phyloP scores from a whole-genome alignment of 257 asterid genomes.

The Przewalskia tangutica region DNA sequence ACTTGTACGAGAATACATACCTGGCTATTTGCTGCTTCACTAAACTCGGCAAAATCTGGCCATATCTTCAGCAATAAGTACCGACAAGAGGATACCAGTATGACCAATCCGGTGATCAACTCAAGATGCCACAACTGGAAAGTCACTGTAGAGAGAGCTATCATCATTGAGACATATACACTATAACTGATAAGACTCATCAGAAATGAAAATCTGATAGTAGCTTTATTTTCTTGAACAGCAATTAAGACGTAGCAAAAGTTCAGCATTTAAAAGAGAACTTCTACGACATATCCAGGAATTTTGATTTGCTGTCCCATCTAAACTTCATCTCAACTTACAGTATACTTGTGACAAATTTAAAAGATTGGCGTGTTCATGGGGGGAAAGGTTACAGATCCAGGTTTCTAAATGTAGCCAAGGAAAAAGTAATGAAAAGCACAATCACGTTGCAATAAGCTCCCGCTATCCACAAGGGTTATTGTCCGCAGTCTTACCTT shows the following conservation, averaged over 20 bases:
- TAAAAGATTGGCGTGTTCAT: background rate
- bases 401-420: background rate
- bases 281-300: background rate
- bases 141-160: slow-evolving; percentile 37
- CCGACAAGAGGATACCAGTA: slow-evolving; percentile 66
- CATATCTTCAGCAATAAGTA: slow-evolving; percentile 54
- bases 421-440: background rate
- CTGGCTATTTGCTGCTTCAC: slow-evolving; percentile 82
- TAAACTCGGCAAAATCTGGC: slow-evolving; percentile 80
- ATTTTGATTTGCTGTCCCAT: background rate
- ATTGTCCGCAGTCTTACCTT: too few relatives aligned
- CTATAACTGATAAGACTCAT: background rate
- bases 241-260: background rate
- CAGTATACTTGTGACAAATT: background rate
- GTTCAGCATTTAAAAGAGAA: background rate
- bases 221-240: background rate
- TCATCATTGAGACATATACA: background rate
- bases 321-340: background rate
- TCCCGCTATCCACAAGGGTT: too few relatives aligned
- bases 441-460: background rate
- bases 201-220: background rate
- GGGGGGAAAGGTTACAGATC: background rate
- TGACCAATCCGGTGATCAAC: slow-evolving; percentile 60
- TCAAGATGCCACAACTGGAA: slow-evolving; percentile 65
- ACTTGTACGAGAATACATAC: slow-evolving; percentile 12